These are phyloP conservation scores for Morella rubra DNA, from an alignment of 306 rosid species.

Conservation along the genomic window DNA sequence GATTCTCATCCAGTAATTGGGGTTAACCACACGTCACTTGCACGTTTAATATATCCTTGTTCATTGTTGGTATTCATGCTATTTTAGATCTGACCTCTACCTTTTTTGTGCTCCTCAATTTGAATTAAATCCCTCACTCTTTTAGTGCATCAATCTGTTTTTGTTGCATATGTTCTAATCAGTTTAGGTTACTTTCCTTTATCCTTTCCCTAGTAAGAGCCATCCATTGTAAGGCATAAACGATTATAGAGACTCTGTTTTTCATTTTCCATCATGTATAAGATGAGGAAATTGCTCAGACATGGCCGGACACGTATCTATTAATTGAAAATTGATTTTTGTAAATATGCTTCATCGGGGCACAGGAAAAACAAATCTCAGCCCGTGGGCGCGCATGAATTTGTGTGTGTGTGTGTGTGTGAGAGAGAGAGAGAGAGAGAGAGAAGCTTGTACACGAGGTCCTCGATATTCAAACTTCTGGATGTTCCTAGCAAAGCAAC, in stretches of 20 bases:
- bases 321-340: too few relatives aligned
- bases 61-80: not conserved
- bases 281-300: too few relatives aligned
- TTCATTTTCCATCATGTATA: too few relatives aligned
- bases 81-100: not conserved
- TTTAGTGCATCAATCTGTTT: not conserved
- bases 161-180: not conserved
- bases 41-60: not conserved
- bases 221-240: not conserved
- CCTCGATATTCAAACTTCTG: too few relatives aligned
- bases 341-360: not conserved
- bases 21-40: not conserved
- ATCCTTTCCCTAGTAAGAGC: not conserved
- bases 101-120: constrained; percentile 6
- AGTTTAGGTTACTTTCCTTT: not conserved
- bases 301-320: not conserved
- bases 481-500: too few relatives aligned
- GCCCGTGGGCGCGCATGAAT: too few relatives aligned
- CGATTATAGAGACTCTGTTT: too few relatives aligned
- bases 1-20: not conserved
- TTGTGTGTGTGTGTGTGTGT: too few relatives aligned
- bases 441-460: too few relatives aligned
- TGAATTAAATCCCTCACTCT: not conserved
- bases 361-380: too few relatives aligned
- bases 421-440: too few relatives aligned